phyloP scores from a whole-genome alignment of 495 filamentous ascomycete genomes.

The Hypoxylon perforatum region DNA sequence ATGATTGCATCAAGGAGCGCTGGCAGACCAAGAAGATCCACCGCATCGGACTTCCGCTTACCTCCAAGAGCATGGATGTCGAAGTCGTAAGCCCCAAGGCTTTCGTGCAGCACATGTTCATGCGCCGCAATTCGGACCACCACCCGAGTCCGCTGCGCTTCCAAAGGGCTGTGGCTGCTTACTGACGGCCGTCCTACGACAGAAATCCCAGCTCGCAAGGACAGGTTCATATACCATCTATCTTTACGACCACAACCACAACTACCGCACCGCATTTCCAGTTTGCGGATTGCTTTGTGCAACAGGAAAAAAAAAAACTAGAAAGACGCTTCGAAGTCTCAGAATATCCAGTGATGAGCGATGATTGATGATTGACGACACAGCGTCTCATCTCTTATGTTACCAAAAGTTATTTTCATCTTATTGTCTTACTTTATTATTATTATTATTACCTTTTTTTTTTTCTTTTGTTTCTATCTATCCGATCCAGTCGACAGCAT shows the following conservation, averaged over 20 bases:
- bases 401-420: constrained; percentile 41
- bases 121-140: constrained; percentile 63
- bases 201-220: constrained; percentile 25
- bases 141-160: constrained; percentile 57
- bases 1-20: constrained; percentile 87
- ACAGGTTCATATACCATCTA: not conserved
- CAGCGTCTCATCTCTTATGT: constrained; percentile 32
- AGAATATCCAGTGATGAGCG: constrained; percentile 11
- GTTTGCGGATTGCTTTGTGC: constrained; percentile 15
- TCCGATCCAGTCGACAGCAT: constrained; percentile 10
- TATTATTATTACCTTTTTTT: not conserved
- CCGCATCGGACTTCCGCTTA: constrained; percentile 66
- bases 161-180: constrained; percentile 50
- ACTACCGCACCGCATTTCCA: constrained; percentile 14
- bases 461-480: not conserved
- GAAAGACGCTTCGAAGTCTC: constrained; percentile 12
- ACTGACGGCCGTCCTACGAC: constrained; percentile 44
- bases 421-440: constrained; percentile 26
- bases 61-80: constrained; percentile 69
- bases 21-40: constrained; percentile 75
- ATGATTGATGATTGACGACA: constrained; percentile 39
- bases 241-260: constrained; percentile 8
- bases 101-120: constrained; percentile 83
- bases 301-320: constrained; percentile 12
- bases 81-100: constrained; percentile 76